Evolutionary conservation across 2,329 filamentous ascomycete species (phyloP), one percentile per base, ranked within the genome.

Genomic region (Hypoxylon sp.): DNA sequence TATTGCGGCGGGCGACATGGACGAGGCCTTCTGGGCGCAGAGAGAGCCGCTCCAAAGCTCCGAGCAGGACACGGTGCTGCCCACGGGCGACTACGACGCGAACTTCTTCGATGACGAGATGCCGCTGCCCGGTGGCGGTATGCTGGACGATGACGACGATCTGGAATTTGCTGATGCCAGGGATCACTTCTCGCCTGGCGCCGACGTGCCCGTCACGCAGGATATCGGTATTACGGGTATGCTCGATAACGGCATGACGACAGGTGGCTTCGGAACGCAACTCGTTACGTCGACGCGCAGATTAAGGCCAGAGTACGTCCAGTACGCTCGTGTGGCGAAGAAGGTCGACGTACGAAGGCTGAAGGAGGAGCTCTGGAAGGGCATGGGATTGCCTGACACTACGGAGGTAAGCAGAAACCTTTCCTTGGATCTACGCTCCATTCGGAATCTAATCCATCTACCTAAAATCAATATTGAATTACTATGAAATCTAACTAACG

Each of bases 31-130:
- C 81, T 99, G 96, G 94, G 96, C 96, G 4, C 89, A 85, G 80
- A 91, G 87, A 77, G 89, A 81, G 70, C 86, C 81, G 54, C 76
- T 76, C 72, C 77, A 80, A 32, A 75, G 68, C 60, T 61, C 72
- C 73, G 77, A 77, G 46, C 68, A 73, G 52, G 89, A 90, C 23
- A 88, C 83, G 2, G 85, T 81, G 1, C 78, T 86, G 37, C 85
- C 85, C 2, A 84, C 88, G 71, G 94, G 94, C 65, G 90, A 96
- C 75, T 99, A 98, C 79, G 94, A 98, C 77, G 95, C 96, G 63
- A 92, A 98, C 78, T 99, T 98, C 86, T 99, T 98, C 83, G 96
- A 98, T 74, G 92, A 95, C 72, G 90, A 87, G 1, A 82, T 94
- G 69, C 89, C 90, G 1, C 87, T 93, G 73, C 83, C 87, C 1